These are phyloP conservation scores for Nasturtium officinale DNA, from an alignment of 345 rosid genomes.

Conservation along the genomic window DNA sequence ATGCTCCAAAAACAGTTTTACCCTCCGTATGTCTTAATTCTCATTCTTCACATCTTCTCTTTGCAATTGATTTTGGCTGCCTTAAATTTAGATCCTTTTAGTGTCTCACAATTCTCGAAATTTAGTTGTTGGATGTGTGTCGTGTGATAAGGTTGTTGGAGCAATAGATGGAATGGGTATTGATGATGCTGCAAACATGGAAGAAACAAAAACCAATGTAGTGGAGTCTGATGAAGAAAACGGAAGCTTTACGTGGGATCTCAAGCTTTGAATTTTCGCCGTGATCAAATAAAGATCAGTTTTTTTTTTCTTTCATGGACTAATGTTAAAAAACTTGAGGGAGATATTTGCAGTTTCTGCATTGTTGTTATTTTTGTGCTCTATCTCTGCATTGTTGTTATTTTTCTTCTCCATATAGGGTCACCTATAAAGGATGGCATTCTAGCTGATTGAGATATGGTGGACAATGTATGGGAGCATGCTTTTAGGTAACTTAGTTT, in stretches of 20 bases:
- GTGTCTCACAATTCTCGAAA: neutral
- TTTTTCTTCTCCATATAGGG: slow-evolving; percentile 61
- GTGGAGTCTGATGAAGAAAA: slow-evolving; percentile 57
- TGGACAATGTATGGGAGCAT: slow-evolving; percentile 91
- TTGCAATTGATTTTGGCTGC: neutral
- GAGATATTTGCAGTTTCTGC: neutral
- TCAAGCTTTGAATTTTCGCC: slow-evolving; percentile 75
- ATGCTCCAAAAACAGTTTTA: slow-evolving; percentile 97
- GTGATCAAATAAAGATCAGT: slow-evolving; percentile 82
- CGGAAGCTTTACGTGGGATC: slow-evolving; percentile 76
- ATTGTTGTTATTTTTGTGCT: slow-evolving; percentile 8
- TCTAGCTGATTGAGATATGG: slow-evolving; percentile 86
- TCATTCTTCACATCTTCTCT: neutral
- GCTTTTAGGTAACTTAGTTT: slow-evolving; percentile 64
- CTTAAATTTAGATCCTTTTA: neutral
- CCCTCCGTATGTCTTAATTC: slow-evolving; percentile 70
- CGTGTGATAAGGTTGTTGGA: slow-evolving; percentile 72
- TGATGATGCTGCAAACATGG: slow-evolving; percentile 54
- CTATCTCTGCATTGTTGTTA: too few relatives aligned
- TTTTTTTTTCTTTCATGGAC: neutral
- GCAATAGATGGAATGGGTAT: slow-evolving; percentile 83
- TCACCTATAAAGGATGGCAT: slow-evolving; percentile 86
- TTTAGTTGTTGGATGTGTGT: too few relatives aligned
- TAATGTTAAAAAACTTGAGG: neutral
- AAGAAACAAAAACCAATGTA: slow-evolving; percentile 53